phyloP scores from a whole-genome alignment of 2,329 filamentous ascomycete genomes.

The Blastomyces emzantsi region DNA sequence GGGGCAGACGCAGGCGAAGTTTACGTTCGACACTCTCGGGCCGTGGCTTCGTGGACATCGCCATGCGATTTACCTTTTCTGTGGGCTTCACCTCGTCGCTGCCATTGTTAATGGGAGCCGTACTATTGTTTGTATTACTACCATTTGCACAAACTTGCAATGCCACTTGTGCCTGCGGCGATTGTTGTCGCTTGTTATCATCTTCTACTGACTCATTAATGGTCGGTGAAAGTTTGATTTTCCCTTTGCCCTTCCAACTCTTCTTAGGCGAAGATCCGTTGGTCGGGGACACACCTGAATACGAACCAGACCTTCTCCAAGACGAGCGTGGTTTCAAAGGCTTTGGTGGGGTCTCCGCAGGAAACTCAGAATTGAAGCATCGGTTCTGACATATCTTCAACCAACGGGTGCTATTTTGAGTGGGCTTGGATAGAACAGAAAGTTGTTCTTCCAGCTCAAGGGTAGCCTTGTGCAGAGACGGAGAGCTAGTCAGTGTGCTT shows the following conservation, averaged over 20 bases:
- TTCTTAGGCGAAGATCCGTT: neutral
- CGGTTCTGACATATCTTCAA: neutral
- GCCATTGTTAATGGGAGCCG: neutral
- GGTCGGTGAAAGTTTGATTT: neutral
- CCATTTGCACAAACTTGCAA: neutral
- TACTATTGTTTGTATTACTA: neutral
- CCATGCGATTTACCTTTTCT: neutral
- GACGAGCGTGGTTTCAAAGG: neutral
- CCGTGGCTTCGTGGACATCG: neutral
- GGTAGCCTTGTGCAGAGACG: constrained; percentile 25
- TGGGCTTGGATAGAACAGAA: constrained; percentile 18
- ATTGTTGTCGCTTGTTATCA: neutral
- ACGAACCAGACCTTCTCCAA: neutral
- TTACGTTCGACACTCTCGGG: constrained; percentile 6
- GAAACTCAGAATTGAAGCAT: neutral
- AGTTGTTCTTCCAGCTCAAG: constrained; percentile 30
- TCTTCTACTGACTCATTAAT: neutral
- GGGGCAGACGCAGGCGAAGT: constrained; percentile 14
- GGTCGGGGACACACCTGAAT: neutral
- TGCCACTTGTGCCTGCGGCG: too few relatives aligned
- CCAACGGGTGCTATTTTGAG: neutral
- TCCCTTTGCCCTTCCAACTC: constrained; percentile 1
- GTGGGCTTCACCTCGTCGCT: neutral
- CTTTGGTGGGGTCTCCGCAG: neutral
- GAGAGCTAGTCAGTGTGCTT: constrained; percentile 6